These are phyloP conservation scores for Aspergillus saccharolyticus DNA, from an alignment of 495 filamentous ascomycete genomes.

Conservation along the genomic window DNA sequence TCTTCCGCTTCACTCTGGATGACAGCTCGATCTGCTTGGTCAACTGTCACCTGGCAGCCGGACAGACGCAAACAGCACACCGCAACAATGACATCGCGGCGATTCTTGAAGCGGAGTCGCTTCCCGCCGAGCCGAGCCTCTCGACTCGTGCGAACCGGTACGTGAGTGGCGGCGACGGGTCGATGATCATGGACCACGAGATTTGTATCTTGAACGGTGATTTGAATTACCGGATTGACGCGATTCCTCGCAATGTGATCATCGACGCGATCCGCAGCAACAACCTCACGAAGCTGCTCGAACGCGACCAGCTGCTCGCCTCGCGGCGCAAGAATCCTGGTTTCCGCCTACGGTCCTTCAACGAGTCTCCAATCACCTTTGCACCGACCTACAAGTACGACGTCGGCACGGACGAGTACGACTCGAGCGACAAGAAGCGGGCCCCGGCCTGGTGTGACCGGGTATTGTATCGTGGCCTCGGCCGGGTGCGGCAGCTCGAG, in stretches of 20 bases:
- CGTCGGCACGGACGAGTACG: conserved; percentile 88
- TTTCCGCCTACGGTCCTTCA: conserved; percentile 81
- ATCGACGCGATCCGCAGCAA: conserved; percentile 72
- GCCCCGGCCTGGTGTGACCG: conserved; percentile 98
- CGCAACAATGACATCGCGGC: conserved; percentile 90
- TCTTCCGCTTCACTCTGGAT: conserved; percentile 84
- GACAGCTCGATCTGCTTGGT: conserved; percentile 92
- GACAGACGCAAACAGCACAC: conserved; percentile 80
- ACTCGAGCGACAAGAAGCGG: conserved; percentile 89
- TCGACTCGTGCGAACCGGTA: conserved; percentile 65
- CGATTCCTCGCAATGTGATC: conserved; percentile 89
- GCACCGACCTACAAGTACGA: conserved; percentile 98
- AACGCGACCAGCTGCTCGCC: conserved; percentile 88
- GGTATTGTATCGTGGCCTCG: conserved; percentile 77
- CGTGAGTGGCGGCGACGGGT: conserved; percentile 85
- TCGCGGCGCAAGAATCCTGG: conserved; percentile 80
- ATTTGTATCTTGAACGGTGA: conserved; percentile 94
- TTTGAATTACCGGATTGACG: conserved; percentile 96
- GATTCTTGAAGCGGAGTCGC: conserved; percentile 72
- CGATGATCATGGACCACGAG: conserved; percentile 95
- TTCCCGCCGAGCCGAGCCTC: conserved; percentile 63
- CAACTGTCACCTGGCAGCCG: conserved; percentile 95
- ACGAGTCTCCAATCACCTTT: conserved; percentile 82
- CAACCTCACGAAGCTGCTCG: conserved; percentile 85
- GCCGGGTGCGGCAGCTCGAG: conserved; percentile 77